Conservation (phyloP, 371 early-diverging fungal species). For the Sporodiniella umbellata region DNA sequence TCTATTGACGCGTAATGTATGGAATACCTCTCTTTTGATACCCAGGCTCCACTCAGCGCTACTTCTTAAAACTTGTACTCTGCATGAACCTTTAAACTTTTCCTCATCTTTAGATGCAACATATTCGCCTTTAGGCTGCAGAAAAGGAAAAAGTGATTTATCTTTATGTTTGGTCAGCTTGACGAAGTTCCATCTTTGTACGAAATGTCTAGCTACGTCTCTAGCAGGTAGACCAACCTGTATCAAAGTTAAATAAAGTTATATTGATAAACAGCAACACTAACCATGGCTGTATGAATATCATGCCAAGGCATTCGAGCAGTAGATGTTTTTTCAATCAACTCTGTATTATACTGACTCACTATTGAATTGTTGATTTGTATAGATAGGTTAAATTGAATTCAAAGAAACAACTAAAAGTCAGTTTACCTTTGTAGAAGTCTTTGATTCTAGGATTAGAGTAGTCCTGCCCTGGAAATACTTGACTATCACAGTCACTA, state of each 20-base stretch:
- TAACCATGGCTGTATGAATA: slow-evolving; percentile 66
- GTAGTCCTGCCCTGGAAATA: slow-evolving; percentile 91
- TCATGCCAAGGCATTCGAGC: slow-evolving; percentile 98
- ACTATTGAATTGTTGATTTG: too few species aligned
- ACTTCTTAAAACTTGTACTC: slow-evolving; percentile 68
- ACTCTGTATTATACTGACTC: slow-evolving; percentile 28
- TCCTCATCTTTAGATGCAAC: slow-evolving; percentile 61
- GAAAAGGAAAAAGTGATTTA: slow-evolving; percentile 58
- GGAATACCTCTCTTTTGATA: slow-evolving; percentile 46
- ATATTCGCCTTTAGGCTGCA: slow-evolving; percentile 80
- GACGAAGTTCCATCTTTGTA: slow-evolving; percentile 90
- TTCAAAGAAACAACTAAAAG: too few species aligned
- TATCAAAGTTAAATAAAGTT: too few species aligned
- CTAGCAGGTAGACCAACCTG: slow-evolving; percentile 71
- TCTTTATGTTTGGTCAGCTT: slow-evolving; percentile 62
- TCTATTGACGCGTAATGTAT: neutral
- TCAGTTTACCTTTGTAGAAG: slow-evolving; percentile 64
- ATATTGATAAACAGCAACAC: too few species aligned
- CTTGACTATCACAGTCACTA: slow-evolving; percentile 32
- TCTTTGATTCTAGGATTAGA: slow-evolving; percentile 89
- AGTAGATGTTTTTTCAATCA: slow-evolving; percentile 27
- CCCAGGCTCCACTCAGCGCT: slow-evolving; percentile 69
- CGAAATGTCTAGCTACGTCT: slow-evolving; percentile 88
- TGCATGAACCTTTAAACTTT: slow-evolving; percentile 63
- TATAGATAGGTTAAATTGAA: too few species aligned